Evolutionary conservation across 768 basidiomycete genomes (phyloP).

Genomic region (Chlorophyllum brunneum): DNA sequence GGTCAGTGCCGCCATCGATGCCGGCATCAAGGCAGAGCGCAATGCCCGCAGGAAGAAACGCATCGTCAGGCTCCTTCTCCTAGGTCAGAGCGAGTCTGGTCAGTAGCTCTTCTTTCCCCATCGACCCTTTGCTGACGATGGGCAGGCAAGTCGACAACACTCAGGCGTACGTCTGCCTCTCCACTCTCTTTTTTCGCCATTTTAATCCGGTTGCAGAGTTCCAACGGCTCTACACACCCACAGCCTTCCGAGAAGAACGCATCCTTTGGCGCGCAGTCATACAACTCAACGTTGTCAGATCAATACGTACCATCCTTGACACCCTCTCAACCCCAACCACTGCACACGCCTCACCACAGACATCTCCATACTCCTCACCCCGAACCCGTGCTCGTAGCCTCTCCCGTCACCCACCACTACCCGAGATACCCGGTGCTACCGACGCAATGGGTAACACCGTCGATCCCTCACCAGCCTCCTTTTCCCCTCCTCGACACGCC

Average conservation of each 20-base stretch:
- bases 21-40: conserved; percentile 61
- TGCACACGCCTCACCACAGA: conserved; percentile 27
- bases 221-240: conserved; percentile 71
- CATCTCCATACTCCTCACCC: conserved; percentile 35
- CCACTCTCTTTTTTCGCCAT: too few species aligned
- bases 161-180: conserved; percentile 66
- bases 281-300: conserved; percentile 78
- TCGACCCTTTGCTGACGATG: conserved; percentile 10
- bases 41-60: conserved; percentile 62
- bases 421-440: conserved; percentile 17
- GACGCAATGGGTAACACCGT: conserved; percentile 13
- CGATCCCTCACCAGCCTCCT: conserved; percentile 1
- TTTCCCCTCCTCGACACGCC: conserved; percentile 12
- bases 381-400: conserved; percentile 30
- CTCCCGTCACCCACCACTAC: conserved; percentile 25
- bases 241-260: conserved; percentile 70
- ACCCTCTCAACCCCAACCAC: conserved; percentile 28
- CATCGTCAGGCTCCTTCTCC: conserved; percentile 67
- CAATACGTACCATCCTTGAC: conserved; percentile 70
- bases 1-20: conserved; percentile 71
- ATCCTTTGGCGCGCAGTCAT: conserved; percentile 82
- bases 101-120: conserved; percentile 21
- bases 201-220: conserved; percentile 49
- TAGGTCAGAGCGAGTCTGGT: conserved; percentile 85
- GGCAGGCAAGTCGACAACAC: conserved; percentile 74